Conservation (phyloP, 495 filamentous ascomycete species). For the Lophium mytilinum region DNA sequence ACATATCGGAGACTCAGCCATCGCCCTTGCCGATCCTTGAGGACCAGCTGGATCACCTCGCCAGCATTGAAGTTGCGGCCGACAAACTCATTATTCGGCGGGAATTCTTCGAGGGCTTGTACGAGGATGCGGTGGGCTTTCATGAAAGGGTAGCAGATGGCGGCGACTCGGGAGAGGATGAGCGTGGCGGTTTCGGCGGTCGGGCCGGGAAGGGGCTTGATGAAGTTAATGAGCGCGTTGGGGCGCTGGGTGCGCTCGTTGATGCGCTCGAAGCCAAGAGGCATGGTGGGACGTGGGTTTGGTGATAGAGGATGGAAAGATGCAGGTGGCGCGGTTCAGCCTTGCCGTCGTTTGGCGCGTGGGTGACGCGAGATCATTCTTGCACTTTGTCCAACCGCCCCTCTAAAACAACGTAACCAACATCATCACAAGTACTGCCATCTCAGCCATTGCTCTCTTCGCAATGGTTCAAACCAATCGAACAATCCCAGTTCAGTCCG, state of each 20-base stretch:
- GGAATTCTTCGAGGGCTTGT: slow-evolving; percentile 68
- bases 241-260: slow-evolving; percentile 58
- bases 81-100: slow-evolving; percentile 63
- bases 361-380: no score
- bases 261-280: slow-evolving; percentile 57
- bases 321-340: no score
- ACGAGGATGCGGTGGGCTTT: slow-evolving; percentile 56
- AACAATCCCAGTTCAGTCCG: no score
- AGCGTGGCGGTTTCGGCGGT: slow-evolving; percentile 53
- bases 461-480: no score
- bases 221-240: slow-evolving; percentile 65
- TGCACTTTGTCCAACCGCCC: no score
- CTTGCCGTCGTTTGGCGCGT: no score
- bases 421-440: no score
- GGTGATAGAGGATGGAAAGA: no score
- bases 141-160: slow-evolving; percentile 72
- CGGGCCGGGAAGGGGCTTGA: slow-evolving; percentile 59
- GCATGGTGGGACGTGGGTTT: slow-evolving; percentile 41
- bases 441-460: no score
- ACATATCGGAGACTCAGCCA: slow-evolving; percentile 73
- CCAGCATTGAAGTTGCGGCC: slow-evolving; percentile 79
- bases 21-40: slow-evolving; percentile 49
- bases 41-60: slow-evolving; percentile 73
- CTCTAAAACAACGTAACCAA: no score
- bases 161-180: slow-evolving; percentile 68